Base-by-base conservation (phyloP, 768 basidiomycete species). In the Tulasnella sp. region DNA sequence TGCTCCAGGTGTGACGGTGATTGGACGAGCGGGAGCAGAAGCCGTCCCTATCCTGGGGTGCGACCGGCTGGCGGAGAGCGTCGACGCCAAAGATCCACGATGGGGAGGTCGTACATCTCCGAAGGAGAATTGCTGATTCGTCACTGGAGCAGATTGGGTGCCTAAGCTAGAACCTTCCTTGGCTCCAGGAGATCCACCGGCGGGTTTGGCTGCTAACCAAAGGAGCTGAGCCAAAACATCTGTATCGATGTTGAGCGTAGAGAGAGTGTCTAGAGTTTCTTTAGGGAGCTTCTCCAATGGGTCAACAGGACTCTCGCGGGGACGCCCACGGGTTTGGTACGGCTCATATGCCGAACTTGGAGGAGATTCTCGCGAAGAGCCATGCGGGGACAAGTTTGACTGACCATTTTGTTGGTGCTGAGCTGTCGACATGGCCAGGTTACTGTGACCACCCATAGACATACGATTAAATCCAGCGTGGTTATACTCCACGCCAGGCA, bases 31-130 rank as follows among this genome's bases (percentile, higher is more conserved):
- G 10, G 51, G 27, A n/a, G 51, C 26, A 49, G 47, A 29, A 17
- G 56, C 34, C 21, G 27, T 59, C 26, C 38, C 26, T 10, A n/a
- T 24, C 41, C 38, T 56, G 54, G 54, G 54, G n/a, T 56, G 43
- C 2, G 54, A 56, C 23, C 41, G 54, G 26, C 42, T 56, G 23
- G 54, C n/a, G 26, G 41, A 19, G 34, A 38, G 5, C 34, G 34
- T n/a, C n/a, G 34, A 38, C 7, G 34, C 5, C 15, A 38, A 38
- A 15, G 34, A 7, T 5, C 15, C 34, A 38, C 34, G 34, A 15
- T 38, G 34, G 34, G 34, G 7, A 15, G 15, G 15, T 15, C 15
- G 34, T 5, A 38, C 34, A 38, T 38, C 34, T 38, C 34, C 34
- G 34, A 15, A 38, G 34, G 34, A 15, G 15, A 43, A 56, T n/a